phyloP scores from a whole-genome alignment of 352 stramenopile genomes.

The Aphanomyces stellatus region DNA sequence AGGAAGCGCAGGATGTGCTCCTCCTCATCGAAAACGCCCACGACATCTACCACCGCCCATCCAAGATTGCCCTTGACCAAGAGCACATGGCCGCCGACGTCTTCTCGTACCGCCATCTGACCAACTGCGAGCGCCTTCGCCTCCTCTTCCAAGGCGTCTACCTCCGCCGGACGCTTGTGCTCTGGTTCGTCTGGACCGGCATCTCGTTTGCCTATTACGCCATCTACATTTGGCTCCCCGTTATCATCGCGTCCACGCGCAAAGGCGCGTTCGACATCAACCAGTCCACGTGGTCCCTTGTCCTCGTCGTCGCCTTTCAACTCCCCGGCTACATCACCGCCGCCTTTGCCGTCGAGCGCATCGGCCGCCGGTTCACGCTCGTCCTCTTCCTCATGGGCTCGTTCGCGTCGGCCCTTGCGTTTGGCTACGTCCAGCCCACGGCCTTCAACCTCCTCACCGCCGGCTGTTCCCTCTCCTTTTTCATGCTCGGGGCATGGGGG shows the following conservation, averaged over 20 bases:
- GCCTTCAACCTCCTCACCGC: constrained; percentile 7
- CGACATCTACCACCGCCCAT: constrained; percentile 5
- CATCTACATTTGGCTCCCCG: constrained; percentile 23
- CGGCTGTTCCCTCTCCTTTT: constrained; percentile 18
- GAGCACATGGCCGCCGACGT: constrained; percentile 13
- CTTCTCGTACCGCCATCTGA: constrained; percentile 15
- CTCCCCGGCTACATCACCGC: constrained; percentile 17
- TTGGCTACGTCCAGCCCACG: constrained; percentile 19
- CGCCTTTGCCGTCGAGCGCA: constrained; percentile 14
- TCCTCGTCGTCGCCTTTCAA: constrained; percentile 10
- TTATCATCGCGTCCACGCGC: not conserved
- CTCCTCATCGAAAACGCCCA: constrained; percentile 25
- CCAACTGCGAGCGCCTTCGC: not conserved
- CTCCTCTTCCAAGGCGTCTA: constrained; percentile 24
- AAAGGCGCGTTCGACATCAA: constrained; percentile 15
- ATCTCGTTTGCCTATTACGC: constrained; percentile 25
- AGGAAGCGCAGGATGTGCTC: constrained; percentile 29
- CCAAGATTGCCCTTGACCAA: not conserved
- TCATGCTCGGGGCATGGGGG: constrained; percentile 19
- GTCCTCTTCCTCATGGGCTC: constrained; percentile 12
- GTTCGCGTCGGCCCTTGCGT: constrained; percentile 6
- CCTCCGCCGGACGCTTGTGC: constrained; percentile 23
- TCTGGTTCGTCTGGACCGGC: constrained; percentile 24
- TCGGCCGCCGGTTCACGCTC: constrained; percentile 18
- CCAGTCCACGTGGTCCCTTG: constrained; percentile 1